Evolutionary conservation across 768 basidiomycete genomes (phyloP).

Genomic region (Gyrodon lividus): DNA sequence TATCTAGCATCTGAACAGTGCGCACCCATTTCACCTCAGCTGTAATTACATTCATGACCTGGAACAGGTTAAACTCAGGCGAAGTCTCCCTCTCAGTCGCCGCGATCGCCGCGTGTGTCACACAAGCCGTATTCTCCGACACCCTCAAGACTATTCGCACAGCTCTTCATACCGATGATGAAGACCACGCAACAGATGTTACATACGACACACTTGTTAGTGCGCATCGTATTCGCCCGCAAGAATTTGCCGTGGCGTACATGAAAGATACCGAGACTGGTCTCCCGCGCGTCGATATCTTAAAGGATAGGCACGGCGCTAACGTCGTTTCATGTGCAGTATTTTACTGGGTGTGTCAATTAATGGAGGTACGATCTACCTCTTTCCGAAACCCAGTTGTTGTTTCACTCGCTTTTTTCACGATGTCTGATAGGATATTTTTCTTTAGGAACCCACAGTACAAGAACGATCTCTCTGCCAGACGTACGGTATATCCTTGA

Average conservation of each 20-base stretch:
- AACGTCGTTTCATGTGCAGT: conserved; percentile 36
- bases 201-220: conserved; percentile 35
- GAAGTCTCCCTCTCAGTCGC: conserved; percentile 32
- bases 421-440: not conserved
- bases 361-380: conserved; percentile 34
- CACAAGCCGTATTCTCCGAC: conserved; percentile 18
- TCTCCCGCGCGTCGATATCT: conserved; percentile 10
- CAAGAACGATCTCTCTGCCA: conserved; percentile 19
- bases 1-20: conserved; percentile 33
- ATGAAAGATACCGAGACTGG: conserved; percentile 35
- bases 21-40: not conserved
- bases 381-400: not conserved
- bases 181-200: not conserved
- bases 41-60: not conserved
- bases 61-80: conserved; percentile 21
- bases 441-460: conserved; percentile 21
- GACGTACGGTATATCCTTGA: conserved; percentile 13
- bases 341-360: conserved; percentile 47
- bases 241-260: conserved; percentile 26
- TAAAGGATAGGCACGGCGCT: conserved; percentile 20
- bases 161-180: conserved; percentile 12
- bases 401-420: not conserved
- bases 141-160: conserved; percentile 22
- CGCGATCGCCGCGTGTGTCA: conserved; percentile 23
- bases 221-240: conserved; percentile 19